Evolutionary conservation across 352 stramenopile genomes (phyloP).

Genomic region (Lagenidium giganteum): DNA sequence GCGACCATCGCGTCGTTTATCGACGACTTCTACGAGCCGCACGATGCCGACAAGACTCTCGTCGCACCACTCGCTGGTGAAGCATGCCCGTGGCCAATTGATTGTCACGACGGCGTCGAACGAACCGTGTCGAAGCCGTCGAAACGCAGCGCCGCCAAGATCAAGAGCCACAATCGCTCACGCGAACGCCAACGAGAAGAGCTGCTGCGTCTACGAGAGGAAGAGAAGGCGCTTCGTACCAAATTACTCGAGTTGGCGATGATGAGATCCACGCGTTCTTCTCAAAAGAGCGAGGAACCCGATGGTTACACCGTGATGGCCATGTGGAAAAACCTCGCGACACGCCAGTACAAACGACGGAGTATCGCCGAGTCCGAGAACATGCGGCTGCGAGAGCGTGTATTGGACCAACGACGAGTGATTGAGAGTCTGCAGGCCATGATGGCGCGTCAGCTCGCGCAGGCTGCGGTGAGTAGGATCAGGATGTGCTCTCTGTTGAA

Average conservation of each 20-base stretch:
- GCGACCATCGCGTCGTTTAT: conserved; percentile 1
- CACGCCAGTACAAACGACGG: neutral
- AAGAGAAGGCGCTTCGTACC: neutral
- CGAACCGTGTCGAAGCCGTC: too few species aligned
- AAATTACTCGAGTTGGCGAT: too few species aligned
- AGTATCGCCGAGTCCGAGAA: conserved; percentile 1
- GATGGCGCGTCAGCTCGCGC: conserved; percentile 1
- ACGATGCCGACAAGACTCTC: too few species aligned
- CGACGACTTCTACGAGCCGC: neutral
- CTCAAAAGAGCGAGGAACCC: too few species aligned
- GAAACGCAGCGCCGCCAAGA: neutral
- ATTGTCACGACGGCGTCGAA: too few species aligned
- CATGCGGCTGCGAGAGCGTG: neutral
- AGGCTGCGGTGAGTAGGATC: too few species aligned
- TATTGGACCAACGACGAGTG: conserved; percentile 1
- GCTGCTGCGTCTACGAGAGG: conserved; percentile 3
- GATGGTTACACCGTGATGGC: too few species aligned
- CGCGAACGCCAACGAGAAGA: conserved; percentile 1
- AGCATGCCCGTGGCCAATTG: too few species aligned
- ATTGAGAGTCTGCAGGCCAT: conserved; percentile 1
- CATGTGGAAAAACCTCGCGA: neutral
- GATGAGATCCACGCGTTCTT: too few species aligned
- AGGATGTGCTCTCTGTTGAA: too few species aligned
- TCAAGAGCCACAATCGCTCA: conserved; percentile 1
- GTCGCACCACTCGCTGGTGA: too few species aligned